phyloP scores from a whole-genome alignment of 352 stramenopile genomes.

The Phytophthora litchii region DNA sequence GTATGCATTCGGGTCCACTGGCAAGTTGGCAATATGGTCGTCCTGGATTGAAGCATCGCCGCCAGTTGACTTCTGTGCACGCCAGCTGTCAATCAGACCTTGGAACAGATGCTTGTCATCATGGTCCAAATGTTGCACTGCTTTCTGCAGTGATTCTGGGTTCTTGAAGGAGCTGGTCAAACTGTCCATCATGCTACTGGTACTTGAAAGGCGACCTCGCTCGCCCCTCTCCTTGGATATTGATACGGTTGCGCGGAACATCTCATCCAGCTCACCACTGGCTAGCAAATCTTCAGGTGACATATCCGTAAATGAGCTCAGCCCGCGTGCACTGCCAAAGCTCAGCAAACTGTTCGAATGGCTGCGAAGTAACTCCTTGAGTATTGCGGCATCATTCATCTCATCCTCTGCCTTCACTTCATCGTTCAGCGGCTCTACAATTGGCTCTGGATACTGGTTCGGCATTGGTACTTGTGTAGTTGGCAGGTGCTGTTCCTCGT shows the following conservation, averaged over 20 bases:
- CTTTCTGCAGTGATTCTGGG: slow-evolving; percentile 57
- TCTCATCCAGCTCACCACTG: slow-evolving; percentile 82
- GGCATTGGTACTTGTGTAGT: slow-evolving; percentile 27
- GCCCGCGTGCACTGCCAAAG: slow-evolving; percentile 55
- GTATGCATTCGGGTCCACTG: slow-evolving; percentile 49
- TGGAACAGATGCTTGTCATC: slow-evolving; percentile 78
- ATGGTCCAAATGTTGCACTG: slow-evolving; percentile 57
- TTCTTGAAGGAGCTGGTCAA: slow-evolving; percentile 66
- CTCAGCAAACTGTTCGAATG: slow-evolving; percentile 75
- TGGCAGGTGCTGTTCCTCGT: slow-evolving; percentile 18
- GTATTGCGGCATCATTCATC: slow-evolving; percentile 65
- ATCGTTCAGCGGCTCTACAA: slow-evolving; percentile 63
- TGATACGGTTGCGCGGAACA: slow-evolving; percentile 70
- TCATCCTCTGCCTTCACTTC: slow-evolving; percentile 62
- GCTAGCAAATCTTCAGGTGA: slow-evolving; percentile 77
- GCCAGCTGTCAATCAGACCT: slow-evolving; percentile 63
- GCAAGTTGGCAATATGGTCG: slow-evolving; percentile 39
- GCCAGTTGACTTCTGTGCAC: slow-evolving; percentile 26
- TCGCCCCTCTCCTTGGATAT: slow-evolving; percentile 55
- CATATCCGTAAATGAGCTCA: slow-evolving; percentile 74
- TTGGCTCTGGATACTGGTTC: slow-evolving; percentile 61
- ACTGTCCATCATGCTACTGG: slow-evolving; percentile 43
- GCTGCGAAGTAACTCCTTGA: slow-evolving; percentile 71
- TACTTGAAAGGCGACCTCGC: slow-evolving; percentile 21
- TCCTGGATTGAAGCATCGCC: slow-evolving; percentile 25